Evolutionary conservation across 1,284 basidiomycete genomes (phyloP), one percentile per base, ranked within the genome.

Genomic region (Ustilago cynodontis): DNA sequence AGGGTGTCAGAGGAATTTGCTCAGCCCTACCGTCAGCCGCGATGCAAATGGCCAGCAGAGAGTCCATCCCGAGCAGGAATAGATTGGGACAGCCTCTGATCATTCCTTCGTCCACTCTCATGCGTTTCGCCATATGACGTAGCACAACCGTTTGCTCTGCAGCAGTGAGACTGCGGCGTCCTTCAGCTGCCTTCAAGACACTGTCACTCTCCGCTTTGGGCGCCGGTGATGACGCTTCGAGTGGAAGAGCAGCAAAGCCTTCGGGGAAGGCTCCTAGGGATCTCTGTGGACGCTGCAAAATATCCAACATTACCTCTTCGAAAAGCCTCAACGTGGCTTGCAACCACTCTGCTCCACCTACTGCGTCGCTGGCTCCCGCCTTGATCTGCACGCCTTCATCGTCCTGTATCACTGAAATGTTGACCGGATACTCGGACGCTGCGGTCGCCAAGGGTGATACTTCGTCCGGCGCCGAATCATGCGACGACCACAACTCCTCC

Each of bases 361-460:
- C 63, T 22, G 41, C 41, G 37, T 65, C 63, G 51, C 56, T 65
- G 3, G 63, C 63, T 29, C 63, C 63, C 3, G 58, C 65, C 26
- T 60, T 60, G 47, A 60, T 52, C 35, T 22, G 26, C n/a, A 66
- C 28, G 9, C 51, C 57, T 10, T 47, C 18, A 16, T 60, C 52
- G 41, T 60, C 53, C 22, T 60, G 65, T 22, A 60, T 52, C 11
- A 60, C 57, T 11, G 65, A 59, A 28, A 66, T 60, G 45, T 60
- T 66, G 33, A 60, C 57, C 6, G 65, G 65, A 47, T 66, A 66
- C 49, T 66, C 65, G 33, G 65, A 66, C n/a, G 65, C 52, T 16
- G 53, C 52, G 20, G 51, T 45, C 20, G 18, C n/a, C 26, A n/a
- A 16, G 14, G 37, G 16, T 9, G 35, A 37, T 9, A 13, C 14